Evolutionary conservation across 495 filamentous ascomycete genomes (phyloP), one percentile per base, ranked within the genome.

Genomic region (Hypoxylon perforatum): DNA sequence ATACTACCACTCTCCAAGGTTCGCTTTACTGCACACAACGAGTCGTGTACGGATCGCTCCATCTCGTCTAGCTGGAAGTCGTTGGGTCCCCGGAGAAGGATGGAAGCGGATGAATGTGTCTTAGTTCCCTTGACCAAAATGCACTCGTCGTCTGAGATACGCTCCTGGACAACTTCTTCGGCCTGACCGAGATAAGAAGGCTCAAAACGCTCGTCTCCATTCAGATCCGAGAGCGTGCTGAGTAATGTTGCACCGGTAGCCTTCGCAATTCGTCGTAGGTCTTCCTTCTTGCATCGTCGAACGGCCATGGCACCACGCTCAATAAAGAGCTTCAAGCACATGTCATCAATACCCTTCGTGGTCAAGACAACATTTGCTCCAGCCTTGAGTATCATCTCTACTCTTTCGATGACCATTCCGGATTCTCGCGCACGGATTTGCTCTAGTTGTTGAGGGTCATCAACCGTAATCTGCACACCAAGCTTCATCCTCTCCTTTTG

Each of bases 401-500:
- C 88, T 56, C 93, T 87, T 74, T 99, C 95, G 60, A 97, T 84
- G 41, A 99, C 91, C 79, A 99, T 96, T 57, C 92, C 90, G 2
- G 92, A 82, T 73, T 99, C 95, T 51, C 96, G 87, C 72, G 94
- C 86, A 41, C 95, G 87, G 69, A 99, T 99, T 80, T 97, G 92
- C 82, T 99, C 96, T 28, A 99, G 86, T 78, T 98, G 96, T 66
- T 93, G 88, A 25, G 95, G 95, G 76, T 99, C 95, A 57, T 98
- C 95, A 54, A 99, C 91, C 18, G 95, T 97, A 75, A 99, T 97
- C 71, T 99, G 93, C 49, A 99, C 96, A 62, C 95, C 95, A 14
- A 99, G 82, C 85, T 98, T 97, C 95, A 99, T 98, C 63, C 95
- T 86, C 81, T 97, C 93, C 80, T 98, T 99, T 75, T 97, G 94